These are phyloP conservation scores for Aspergillus funiculosus DNA, from an alignment of 495 filamentous ascomycete genomes.

Conservation along the genomic window DNA sequence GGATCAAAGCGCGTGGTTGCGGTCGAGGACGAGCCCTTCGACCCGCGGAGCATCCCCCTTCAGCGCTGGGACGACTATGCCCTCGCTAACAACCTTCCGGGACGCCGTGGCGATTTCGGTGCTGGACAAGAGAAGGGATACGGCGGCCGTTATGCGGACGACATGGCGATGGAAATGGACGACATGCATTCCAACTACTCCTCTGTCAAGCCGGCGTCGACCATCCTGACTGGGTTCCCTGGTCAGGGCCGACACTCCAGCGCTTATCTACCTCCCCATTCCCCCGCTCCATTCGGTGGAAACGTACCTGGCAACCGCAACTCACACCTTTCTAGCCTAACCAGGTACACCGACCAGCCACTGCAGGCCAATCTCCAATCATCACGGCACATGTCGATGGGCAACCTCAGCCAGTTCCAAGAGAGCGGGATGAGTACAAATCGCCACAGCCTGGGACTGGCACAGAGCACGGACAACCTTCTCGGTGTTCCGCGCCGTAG, in stretches of 20 bases:
- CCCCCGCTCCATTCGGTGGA: conserved; percentile 61
- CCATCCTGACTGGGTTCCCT: conserved; percentile 82
- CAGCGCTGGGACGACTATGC: conserved; percentile 98
- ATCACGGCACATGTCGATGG: conserved; percentile 58
- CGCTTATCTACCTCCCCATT: conserved; percentile 74
- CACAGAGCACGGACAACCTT: conserved; percentile 59
- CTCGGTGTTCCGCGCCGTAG: conserved; percentile 43
- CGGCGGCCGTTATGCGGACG: conserved; percentile 55
- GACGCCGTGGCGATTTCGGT: conserved; percentile 64
- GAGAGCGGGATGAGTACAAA: conserved; percentile 42
- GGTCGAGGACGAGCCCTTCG: conserved; percentile 79
- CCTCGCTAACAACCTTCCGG: conserved; percentile 80
- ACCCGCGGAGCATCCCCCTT: conserved; percentile 86
- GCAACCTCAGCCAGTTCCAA: conserved; percentile 53
- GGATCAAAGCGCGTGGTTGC: conserved; percentile 84
- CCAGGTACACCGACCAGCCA: conserved; percentile 48
- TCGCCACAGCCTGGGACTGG: conserved; percentile 43
- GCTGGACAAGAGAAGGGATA: conserved; percentile 58
- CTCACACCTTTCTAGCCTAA: conserved; percentile 52
- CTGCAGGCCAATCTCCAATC: conserved; percentile 27
- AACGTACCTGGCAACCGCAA: conserved; percentile 47
- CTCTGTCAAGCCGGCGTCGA: conserved; percentile 86
- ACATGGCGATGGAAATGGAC: conserved; percentile 79
- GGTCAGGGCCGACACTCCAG: conserved; percentile 48
- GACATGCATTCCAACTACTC: conserved; percentile 97